Base-by-base conservation (phyloP, 1,284 basidiomycete genomes). In the Sphaerobolus stellatus region DNA sequence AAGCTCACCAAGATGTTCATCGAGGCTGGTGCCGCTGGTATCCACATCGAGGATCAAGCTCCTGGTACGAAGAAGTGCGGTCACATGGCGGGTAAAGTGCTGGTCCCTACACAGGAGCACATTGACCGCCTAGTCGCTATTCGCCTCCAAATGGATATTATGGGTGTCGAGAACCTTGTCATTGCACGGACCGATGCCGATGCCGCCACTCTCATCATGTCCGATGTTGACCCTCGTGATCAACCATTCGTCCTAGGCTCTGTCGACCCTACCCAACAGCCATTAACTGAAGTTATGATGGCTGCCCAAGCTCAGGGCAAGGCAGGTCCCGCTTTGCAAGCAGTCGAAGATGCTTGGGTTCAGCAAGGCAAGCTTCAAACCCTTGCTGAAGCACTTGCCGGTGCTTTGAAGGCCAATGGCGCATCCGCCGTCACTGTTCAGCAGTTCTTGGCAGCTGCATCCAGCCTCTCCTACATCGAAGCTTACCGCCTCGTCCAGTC, bases 161-260 rank as follows among this genome's bases (percentile, higher is more conserved):
- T 90, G 86, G 87, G 86, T 61, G 84, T 86, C 54, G 79, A 83
- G 67, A 90, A 88, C 73, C 79, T 90, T 58, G 83, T 87, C 63
- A 79, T 90, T 57, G 86, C 86, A 7, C 80, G 87, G 56, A 90
- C 87, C 49, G 87, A 90, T 68, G 87, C 86, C 9, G 86, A 98
- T 72, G 95, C 96, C 7, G 96, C 96, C 3, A 98, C 95, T 1
- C 84, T 99, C 62, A 92, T 99, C 77, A 92, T 94, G 50, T 88
- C 92, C 65, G 98, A 98, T 75, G 93, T 99, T 59, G 97, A 99
- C 73, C 86, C 90, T 64, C 89, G 96, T 36, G 96, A 99, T 76
- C 96, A 99, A 66, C 74, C 93, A 29, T 99, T 98, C 80, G 95
- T 99, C 69, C 84, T 98, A 31, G 96, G 96, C 43, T 84, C 83